A percentile compares a stretch with the other conserved stretches of the same genome.
Conservation (phyloP, 495 filamentous ascomycete genomes). For the Aspergillus affinis region DNA sequence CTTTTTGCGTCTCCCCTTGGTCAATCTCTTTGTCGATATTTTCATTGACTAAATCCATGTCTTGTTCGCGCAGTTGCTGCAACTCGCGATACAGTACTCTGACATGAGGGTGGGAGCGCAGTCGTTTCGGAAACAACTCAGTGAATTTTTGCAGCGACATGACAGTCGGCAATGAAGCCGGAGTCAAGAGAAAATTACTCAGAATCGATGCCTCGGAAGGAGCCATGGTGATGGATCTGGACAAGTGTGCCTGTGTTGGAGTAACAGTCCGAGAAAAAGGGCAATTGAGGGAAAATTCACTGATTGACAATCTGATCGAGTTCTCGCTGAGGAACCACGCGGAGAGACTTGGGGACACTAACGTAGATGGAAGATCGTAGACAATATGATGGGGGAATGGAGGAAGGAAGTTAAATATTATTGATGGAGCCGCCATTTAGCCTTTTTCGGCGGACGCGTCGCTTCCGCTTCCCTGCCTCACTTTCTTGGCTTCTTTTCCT, state of each 20-base stretch:
- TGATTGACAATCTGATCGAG: neutral
- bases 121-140: constrained; percentile 68
- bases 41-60: constrained; percentile 64
- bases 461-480: neutral
- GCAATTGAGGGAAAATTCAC: neutral
- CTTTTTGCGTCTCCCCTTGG: constrained; percentile 60
- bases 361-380: no score
- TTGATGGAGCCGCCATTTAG: neutral
- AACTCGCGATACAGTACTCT: constrained; percentile 76
- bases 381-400: neutral
- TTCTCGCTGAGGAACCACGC: neutral
- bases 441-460: neutral
- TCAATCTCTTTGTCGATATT: constrained; percentile 68
- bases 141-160: constrained; percentile 74
- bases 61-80: constrained; percentile 65
- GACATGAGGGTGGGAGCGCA: constrained; percentile 70
- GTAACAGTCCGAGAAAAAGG: neutral
- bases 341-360: no score
- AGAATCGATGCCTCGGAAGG: constrained; percentile 72
- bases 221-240: constrained; percentile 50
- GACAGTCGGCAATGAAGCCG: constrained; percentile 68
- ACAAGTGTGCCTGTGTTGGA: neutral
- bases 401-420: neutral
- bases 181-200: constrained; percentile 72
- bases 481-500: neutral